Percentiles rank a stretch among this genome's conserved stretches.
These are phyloP conservation scores for Phytophthora macrochlamydospora DNA, from an alignment of 352 stramenopile genomes.

Conservation along the genomic window DNA sequence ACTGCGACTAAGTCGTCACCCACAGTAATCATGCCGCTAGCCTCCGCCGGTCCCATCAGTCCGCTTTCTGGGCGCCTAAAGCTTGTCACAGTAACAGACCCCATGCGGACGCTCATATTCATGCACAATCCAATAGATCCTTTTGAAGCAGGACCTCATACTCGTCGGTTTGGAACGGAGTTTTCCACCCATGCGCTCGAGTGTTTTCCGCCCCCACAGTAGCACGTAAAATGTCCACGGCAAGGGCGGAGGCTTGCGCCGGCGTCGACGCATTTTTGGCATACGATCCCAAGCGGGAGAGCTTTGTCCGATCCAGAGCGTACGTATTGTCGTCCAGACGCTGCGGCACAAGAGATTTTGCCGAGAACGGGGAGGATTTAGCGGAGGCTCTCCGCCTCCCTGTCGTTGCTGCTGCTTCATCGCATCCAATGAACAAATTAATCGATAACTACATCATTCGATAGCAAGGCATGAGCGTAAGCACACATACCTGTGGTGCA, in stretches of 20 bases:
- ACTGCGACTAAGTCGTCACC: slow-evolving; percentile 84
- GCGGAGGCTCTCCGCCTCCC: slow-evolving; percentile 38
- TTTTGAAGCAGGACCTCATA: slow-evolving; percentile 88
- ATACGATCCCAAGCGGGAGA: slow-evolving; percentile 55
- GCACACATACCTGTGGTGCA: slow-evolving; percentile 27
- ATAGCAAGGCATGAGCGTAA: neutral
- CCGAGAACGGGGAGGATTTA: slow-evolving; percentile 66
- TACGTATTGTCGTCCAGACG: slow-evolving; percentile 70
- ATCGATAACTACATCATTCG: no score
- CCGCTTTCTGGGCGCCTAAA: slow-evolving; percentile 77
- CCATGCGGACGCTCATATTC: slow-evolving; percentile 89
- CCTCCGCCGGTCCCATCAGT: slow-evolving; percentile 82
- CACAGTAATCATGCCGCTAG: slow-evolving; percentile 77
- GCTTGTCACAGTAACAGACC: slow-evolving; percentile 81
- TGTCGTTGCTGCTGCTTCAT: slow-evolving; percentile 29
- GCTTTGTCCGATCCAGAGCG: slow-evolving; percentile 48
- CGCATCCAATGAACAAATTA: neutral
- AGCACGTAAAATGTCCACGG: slow-evolving; percentile 69
- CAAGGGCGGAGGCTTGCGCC: slow-evolving; percentile 68
- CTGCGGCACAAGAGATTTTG: slow-evolving; percentile 62
- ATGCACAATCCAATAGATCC: slow-evolving; percentile 88
- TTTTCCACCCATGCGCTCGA: slow-evolving; percentile 68
- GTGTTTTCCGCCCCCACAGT: slow-evolving; percentile 45
- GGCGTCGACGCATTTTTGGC: slow-evolving; percentile 67
- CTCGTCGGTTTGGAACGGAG: slow-evolving; percentile 69